These are phyloP conservation scores for Mycosphaerelloides madeirae DNA, from an alignment of 2,329 filamentous ascomycete species.

Conservation along the genomic window DNA sequence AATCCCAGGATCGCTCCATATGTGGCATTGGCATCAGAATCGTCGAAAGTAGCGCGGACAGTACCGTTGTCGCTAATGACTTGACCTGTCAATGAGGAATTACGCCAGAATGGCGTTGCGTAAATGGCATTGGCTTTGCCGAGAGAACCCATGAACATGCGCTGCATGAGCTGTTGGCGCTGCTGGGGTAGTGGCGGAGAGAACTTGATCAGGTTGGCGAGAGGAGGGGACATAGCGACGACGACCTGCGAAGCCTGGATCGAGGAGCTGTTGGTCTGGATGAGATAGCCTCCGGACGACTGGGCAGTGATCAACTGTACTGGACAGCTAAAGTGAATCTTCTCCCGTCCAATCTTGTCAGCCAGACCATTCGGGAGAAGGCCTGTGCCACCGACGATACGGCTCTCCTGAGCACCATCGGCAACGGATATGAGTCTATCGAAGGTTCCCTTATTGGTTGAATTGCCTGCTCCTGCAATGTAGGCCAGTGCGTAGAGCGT, in stretches of 20 bases:
- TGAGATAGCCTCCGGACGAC: neutral
- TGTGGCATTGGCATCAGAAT: slow-evolving; percentile 16
- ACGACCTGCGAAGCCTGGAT: slow-evolving; percentile 13
- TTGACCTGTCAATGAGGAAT: slow-evolving; percentile 20
- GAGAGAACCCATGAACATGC: slow-evolving; percentile 12
- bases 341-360: slow-evolving; percentile 5
- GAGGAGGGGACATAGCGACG: slow-evolving; percentile 15
- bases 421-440: slow-evolving; percentile 9
- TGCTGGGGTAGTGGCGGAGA: slow-evolving; percentile 7
- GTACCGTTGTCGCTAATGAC: slow-evolving; percentile 16
- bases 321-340: slow-evolving; percentile 3
- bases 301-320: slow-evolving; percentile 5
- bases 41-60: slow-evolving; percentile 22
- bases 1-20: slow-evolving; percentile 29
- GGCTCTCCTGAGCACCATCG: slow-evolving; percentile 9
- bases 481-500: slow-evolving; percentile 16
- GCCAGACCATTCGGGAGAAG: slow-evolving; percentile 12
- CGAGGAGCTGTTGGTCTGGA: slow-evolving; percentile 1
- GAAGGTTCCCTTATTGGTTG: slow-evolving; percentile 10
- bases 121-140: slow-evolving; percentile 17
- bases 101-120: slow-evolving; percentile 21
- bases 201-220: slow-evolving; percentile 9
- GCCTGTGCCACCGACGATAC: slow-evolving; percentile 11
- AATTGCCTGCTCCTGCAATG: slow-evolving; percentile 17
- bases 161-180: slow-evolving; percentile 11